A percentile compares a stretch with the other conserved stretches of the same genome.
Evolutionary conservation across 306 rosid genomes (phyloP).

Genomic region (Sophora flavescens): DNA sequence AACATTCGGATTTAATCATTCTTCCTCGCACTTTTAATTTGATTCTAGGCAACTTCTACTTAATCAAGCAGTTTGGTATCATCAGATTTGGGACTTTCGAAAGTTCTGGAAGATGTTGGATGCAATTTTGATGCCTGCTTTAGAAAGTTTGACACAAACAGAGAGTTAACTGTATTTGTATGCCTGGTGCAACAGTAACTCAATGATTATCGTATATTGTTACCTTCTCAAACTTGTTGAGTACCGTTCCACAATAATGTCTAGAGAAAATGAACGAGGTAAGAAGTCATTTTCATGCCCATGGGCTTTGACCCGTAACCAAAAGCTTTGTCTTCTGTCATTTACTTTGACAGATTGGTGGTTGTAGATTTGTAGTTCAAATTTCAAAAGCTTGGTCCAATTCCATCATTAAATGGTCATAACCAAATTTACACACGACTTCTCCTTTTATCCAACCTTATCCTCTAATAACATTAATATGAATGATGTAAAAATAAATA

Average conservation of each 20-base stretch:
- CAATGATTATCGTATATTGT: background rate
- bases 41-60: background rate
- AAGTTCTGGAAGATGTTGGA: background rate
- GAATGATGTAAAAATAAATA: too few relatives aligned
- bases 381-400: background rate
- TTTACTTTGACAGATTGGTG: conserved; percentile 3
- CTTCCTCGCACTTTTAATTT: background rate
- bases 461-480: background rate
- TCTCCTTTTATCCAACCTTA: background rate
- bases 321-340: background rate
- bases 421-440: background rate
- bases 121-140: background rate
- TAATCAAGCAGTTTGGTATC: background rate
- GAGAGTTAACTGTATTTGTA: background rate
- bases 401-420: background rate
- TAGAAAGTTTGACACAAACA: background rate
- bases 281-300: background rate
- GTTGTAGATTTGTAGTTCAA: background rate
- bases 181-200: background rate
- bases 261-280: background rate
- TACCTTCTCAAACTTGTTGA: background rate
- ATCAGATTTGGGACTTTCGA: background rate
- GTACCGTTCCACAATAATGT: background rate
- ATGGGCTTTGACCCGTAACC: background rate
- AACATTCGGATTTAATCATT: too few relatives aligned